Percentiles rank a stretch among this genome's conserved stretches.
Evolutionary conservation across 257 asterid genomes (phyloP).

Genomic region (Solanum medicagineum): DNA sequence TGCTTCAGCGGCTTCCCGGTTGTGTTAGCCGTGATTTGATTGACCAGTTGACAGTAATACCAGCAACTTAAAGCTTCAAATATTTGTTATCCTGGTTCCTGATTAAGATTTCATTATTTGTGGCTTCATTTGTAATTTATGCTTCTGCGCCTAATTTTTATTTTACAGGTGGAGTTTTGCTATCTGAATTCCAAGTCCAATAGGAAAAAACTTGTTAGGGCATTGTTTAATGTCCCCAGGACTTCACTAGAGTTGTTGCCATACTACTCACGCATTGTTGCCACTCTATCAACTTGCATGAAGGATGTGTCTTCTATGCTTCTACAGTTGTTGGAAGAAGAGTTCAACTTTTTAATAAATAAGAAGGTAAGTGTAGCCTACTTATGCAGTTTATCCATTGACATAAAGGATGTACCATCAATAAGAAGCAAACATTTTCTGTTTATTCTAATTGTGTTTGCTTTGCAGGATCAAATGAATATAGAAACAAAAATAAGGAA

Average conservation of each 20-base stretch:
- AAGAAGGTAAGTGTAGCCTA: slow-evolving; percentile 56
- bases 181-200: slow-evolving; percentile 90
- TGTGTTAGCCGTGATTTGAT: slow-evolving; percentile 97
- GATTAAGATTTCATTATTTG: slow-evolving; percentile 4
- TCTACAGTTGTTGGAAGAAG: slow-evolving; percentile 89
- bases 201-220: slow-evolving; percentile 93
- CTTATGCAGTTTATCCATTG: neutral
- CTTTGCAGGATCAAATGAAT: slow-evolving; percentile 93
- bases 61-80: neutral
- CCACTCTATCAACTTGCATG: slow-evolving; percentile 92
- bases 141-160: slow-evolving; percentile 14
- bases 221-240: slow-evolving; percentile 93
- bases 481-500: slow-evolving; percentile 95
- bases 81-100: neutral
- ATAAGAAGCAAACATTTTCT: neutral
- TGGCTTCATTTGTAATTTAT: slow-evolving; percentile 1
- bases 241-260: slow-evolving; percentile 91
- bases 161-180: slow-evolving; percentile 89
- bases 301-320: slow-evolving; percentile 90
- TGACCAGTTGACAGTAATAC: slow-evolving; percentile 86
- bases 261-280: slow-evolving; percentile 95
- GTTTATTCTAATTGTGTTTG: slow-evolving; percentile 1
- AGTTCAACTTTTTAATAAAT: slow-evolving; percentile 76
- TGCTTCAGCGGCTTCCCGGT: slow-evolving; percentile 88
- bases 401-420: neutral